A percentile compares a stretch with the other conserved stretches of the same genome.
Evolutionary conservation across 257 asterid species (phyloP).

Genomic region (Cinchona pubescens): DNA sequence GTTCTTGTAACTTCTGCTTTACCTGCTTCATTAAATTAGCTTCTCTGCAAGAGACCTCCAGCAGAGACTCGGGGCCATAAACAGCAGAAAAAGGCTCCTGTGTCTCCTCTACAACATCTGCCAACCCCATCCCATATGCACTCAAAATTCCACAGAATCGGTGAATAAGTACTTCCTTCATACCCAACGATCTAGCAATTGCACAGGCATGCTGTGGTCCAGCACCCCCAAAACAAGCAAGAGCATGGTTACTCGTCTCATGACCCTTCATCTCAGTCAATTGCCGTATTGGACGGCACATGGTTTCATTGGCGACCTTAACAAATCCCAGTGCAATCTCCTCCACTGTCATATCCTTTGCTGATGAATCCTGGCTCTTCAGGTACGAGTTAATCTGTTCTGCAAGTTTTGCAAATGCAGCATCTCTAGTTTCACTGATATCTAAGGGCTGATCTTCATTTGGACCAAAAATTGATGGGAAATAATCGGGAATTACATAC

Average conservation of each 20-base stretch:
- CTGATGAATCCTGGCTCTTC: conserved; percentile 59
- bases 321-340: conserved; percentile 89
- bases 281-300: conserved; percentile 95
- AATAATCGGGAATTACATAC: conserved; percentile 73
- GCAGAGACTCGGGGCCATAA: conserved; percentile 64
- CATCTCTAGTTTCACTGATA: conserved; percentile 55
- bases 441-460: conserved; percentile 79
- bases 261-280: conserved; percentile 98
- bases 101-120: conserved; percentile 92
- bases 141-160: conserved; percentile 91
- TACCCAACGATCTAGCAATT: conserved; percentile 91
- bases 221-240: conserved; percentile 98
- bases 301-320: conserved; percentile 91
- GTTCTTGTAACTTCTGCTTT: conserved; percentile 56
- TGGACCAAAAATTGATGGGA: conserved; percentile 96
- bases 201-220: conserved; percentile 99
- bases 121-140: conserved; percentile 99
- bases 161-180: conserved; percentile 89
- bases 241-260: conserved; percentile 84
- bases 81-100: conserved; percentile 88
- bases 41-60: conserved; percentile 67
- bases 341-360: conserved; percentile 84
- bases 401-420: conserved; percentile 75
- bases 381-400: conserved; percentile 66
- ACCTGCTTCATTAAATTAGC: conserved; percentile 53